Percentiles rank a stretch among this genome's conserved stretches.
These are phyloP conservation scores for Ophiostoma quercus DNA, from an alignment of 2,329 filamentous ascomycete genomes.

Conservation along the genomic window DNA sequence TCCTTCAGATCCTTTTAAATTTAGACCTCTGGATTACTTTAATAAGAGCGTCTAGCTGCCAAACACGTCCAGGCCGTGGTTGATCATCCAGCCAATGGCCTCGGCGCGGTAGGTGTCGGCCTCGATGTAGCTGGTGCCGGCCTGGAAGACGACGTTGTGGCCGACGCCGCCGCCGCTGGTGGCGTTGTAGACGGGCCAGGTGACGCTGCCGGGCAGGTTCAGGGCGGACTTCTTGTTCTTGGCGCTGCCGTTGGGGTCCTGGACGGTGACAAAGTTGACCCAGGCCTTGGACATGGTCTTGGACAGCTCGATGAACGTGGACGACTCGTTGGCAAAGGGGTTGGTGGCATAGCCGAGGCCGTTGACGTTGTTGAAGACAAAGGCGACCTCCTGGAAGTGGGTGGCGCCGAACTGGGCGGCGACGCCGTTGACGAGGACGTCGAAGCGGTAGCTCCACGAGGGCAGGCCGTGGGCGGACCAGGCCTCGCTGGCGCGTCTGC, in stretches of 20 bases:
- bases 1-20: not conserved
- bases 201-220: not conserved
- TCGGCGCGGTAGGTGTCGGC: conserved; percentile 21
- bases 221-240: no score
- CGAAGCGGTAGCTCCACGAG: conserved; percentile 41
- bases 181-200: conserved; percentile 28
- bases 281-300: conserved; percentile 23
- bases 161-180: conserved; percentile 27
- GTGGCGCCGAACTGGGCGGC: conserved; percentile 17
- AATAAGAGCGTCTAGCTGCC: not conserved
- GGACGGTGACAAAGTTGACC: conserved; percentile 22
- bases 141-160: conserved; percentile 24
- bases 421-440: conserved; percentile 37
- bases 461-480: conserved; percentile 25
- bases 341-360: conserved; percentile 42
- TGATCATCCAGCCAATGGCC: conserved; percentile 24
- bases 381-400: conserved; percentile 48
- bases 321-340: conserved; percentile 40
- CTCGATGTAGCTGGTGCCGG: conserved; percentile 18
- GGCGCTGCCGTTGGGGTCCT: conserved; percentile 24
- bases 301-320: conserved; percentile 38
- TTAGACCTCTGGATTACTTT: no score
- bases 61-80: conserved; percentile 23
- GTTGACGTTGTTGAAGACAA: conserved; percentile 49
- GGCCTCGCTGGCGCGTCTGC: conserved; percentile 29